Evolutionary conservation across 345 rosid genomes (phyloP).

Genomic region (Odontarrhena argentea): DNA sequence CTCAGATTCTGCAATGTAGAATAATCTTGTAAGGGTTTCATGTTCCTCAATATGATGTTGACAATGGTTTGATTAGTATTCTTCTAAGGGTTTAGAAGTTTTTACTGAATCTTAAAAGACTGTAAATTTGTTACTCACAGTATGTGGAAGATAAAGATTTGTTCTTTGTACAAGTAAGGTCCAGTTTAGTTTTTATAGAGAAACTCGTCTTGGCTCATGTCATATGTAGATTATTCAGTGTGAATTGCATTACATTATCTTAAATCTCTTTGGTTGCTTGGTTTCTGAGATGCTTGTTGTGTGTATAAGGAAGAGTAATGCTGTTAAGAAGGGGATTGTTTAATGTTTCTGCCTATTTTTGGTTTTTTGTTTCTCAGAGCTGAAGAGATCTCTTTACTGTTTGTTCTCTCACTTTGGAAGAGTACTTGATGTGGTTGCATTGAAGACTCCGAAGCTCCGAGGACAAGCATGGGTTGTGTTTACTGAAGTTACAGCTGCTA

Average conservation of each 20-base stretch:
- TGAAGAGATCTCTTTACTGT: constrained; percentile 93
- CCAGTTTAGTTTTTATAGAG: not conserved
- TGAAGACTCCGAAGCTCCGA: constrained; percentile 93
- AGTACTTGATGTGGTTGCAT: constrained; percentile 93
- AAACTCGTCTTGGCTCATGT: not conserved
- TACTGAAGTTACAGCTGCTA: constrained; percentile 89
- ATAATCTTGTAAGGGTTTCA: not conserved
- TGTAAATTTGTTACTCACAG: too few relatives aligned
- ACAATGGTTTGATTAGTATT: not conserved
- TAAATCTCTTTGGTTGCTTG: not conserved
- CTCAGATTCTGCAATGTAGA: too few relatives aligned
- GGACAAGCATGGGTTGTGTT: constrained; percentile 99
- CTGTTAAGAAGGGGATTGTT: constrained; percentile 4
- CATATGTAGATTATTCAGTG: not conserved
- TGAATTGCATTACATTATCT: not conserved
- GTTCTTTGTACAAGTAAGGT: too few relatives aligned
- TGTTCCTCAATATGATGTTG: not conserved
- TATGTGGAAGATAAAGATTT: too few relatives aligned
- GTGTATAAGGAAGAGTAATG: constrained; percentile 6
- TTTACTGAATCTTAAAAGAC: not conserved
- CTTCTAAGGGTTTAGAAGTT: not conserved
- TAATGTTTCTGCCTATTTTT: not conserved
- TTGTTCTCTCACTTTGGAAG: constrained; percentile 96
- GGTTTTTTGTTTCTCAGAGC: constrained; percentile 52
- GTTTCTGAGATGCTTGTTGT: not conserved